Conservation (phyloP, 2,329 filamentous ascomycete genomes). For the Conoideocrella luteorostrata region DNA sequence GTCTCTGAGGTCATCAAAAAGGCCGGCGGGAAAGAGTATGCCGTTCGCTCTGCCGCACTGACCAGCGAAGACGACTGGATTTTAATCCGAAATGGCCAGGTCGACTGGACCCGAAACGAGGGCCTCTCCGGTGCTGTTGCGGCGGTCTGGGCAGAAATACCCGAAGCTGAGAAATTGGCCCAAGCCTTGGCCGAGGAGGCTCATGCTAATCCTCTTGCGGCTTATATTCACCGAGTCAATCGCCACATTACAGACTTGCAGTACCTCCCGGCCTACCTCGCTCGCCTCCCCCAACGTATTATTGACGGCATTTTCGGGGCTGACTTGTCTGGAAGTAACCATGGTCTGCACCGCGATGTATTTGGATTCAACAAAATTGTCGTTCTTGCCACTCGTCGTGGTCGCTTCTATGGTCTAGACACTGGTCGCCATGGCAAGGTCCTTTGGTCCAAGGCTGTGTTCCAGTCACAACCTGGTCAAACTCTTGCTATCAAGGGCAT, state of each 20-base stretch:
- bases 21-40: constrained; percentile 55
- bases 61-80: constrained; percentile 69
- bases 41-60: constrained; percentile 70
- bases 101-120: constrained; percentile 76
- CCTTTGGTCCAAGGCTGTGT: constrained; percentile 66
- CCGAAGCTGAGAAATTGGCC: constrained; percentile 65
- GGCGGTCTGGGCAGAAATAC: constrained; percentile 73
- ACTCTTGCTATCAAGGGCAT: constrained; percentile 65
- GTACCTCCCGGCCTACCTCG: constrained; percentile 67
- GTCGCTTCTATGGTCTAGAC: constrained; percentile 74
- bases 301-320: constrained; percentile 58
- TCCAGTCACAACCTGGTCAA: constrained; percentile 47
- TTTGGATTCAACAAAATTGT: constrained; percentile 89
- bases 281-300: constrained; percentile 61
- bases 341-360: constrained; percentile 55
- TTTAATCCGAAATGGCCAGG: constrained; percentile 73
- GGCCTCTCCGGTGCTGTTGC: constrained; percentile 73
- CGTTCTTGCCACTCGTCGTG: constrained; percentile 71
- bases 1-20: constrained; percentile 79
- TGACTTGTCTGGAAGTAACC: constrained; percentile 35
- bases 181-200: constrained; percentile 81
- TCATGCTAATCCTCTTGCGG: constrained; percentile 69
- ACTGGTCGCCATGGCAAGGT: constrained; percentile 66
- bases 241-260: constrained; percentile 76
- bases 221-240: constrained; percentile 82